Evolutionary conservation across 2,329 filamentous ascomycete genomes (phyloP).

Genomic region (Fusarium sp.): DNA sequence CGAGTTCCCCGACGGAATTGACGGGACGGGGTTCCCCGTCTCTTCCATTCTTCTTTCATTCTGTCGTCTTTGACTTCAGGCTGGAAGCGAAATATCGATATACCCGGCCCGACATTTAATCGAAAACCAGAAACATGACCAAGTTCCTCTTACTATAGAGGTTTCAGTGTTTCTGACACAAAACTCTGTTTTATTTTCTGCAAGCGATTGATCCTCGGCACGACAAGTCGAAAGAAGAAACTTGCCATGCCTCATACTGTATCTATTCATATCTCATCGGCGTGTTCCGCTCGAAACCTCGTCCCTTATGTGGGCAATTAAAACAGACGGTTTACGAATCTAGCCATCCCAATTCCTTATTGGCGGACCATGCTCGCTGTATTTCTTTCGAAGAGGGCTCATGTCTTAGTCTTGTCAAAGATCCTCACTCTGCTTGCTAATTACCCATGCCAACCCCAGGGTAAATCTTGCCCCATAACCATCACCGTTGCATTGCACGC

Average conservation of each 20-base stretch:
- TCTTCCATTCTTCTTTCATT: not conserved
- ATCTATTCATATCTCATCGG: constrained; percentile 12
- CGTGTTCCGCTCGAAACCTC: constrained; percentile 15
- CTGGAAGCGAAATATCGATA: not conserved
- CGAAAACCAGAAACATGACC: constrained; percentile 14
- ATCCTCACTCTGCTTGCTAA: constrained; percentile 9
- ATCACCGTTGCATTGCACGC: constrained; percentile 16
- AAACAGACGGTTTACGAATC: constrained; percentile 12
- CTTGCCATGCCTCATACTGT: constrained; percentile 7
- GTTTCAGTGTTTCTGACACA: constrained; percentile 23
- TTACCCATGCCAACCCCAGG: constrained; percentile 22
- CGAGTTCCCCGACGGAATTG: constrained; percentile 17
- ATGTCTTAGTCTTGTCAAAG: constrained; percentile 29
- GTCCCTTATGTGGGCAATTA: constrained; percentile 13
- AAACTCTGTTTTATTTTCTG: not conserved
- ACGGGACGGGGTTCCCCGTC: constrained; percentile 10
- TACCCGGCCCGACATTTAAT: constrained; percentile 28
- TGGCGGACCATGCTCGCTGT: constrained; percentile 16
- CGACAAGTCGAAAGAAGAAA: constrained; percentile 3
- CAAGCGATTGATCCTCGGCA: constrained; percentile 12
- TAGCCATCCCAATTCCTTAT: constrained; percentile 10
- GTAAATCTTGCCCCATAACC: constrained; percentile 31
- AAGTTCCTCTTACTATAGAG: constrained; percentile 28
- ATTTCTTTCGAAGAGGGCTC: constrained; percentile 18
- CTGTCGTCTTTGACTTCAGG: not conserved